phyloP scores from a whole-genome alignment of 768 basidiomycete species.

The Neoboletus brunneissimus region DNA sequence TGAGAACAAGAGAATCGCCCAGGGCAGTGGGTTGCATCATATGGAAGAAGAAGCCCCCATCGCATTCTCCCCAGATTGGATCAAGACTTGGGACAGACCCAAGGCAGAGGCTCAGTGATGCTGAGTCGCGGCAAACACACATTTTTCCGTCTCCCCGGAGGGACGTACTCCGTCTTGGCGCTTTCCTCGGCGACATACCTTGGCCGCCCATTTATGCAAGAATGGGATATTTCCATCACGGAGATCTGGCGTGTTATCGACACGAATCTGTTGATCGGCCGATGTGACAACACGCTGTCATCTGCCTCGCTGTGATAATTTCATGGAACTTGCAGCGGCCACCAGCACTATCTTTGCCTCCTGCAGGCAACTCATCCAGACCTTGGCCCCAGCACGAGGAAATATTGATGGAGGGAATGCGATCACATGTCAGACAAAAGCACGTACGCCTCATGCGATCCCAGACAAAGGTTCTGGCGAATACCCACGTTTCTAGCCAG shows the following conservation, averaged over 20 bases:
- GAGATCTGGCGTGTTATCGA: not conserved
- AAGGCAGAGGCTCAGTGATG: not conserved
- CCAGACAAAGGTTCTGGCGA: not conserved
- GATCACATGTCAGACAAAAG: not conserved
- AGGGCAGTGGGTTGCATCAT: not conserved
- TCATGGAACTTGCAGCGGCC: not conserved
- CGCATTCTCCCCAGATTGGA: not conserved
- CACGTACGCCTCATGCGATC: slow-evolving; percentile 8
- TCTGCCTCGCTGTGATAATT: not conserved
- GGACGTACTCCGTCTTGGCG: too few species aligned
- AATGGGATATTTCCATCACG: not conserved
- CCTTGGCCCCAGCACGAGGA: not conserved
- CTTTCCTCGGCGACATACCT: too few species aligned
- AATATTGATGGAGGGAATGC: not conserved
- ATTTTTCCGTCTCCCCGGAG: not conserved
- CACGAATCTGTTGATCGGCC: not conserved
- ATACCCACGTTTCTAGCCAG: not conserved
- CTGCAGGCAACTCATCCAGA: not conserved
- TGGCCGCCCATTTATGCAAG: not conserved
- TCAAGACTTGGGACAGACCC: not conserved
- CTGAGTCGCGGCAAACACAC: not conserved
- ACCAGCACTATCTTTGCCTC: not conserved
- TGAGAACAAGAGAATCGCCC: not conserved
- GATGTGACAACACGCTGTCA: not conserved
- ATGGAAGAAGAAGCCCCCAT: slow-evolving; percentile 1